Evolutionary conservation across 768 basidiomycete genomes (phyloP), one percentile per base, ranked within the genome.

Genomic region (Kwoniella europaea): DNA sequence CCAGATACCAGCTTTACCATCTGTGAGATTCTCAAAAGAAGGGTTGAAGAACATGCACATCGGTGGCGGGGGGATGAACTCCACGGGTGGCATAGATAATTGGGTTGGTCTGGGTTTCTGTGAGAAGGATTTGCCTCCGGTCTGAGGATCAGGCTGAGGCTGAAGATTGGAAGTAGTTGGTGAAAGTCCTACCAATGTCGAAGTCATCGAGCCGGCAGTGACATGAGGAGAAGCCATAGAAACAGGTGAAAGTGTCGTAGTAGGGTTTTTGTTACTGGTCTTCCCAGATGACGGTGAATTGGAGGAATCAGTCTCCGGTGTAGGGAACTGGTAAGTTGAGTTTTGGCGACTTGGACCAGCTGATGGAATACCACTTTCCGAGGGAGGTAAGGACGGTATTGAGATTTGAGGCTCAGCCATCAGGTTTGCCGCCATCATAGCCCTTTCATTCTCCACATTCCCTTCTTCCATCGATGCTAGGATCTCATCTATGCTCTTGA

Each of bases 41-140:
- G 79, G 76, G 35, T 71, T 74, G 71, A 80, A 80, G 71, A 78
- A 80, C 79, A 80, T 80, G 68, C 79, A 80, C 79, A 80, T 80
- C 3, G 79, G 79, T 41, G 79, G 79, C 2, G 79, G 79, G 3
- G 79, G 79, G 9, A 78, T 73, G 69, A 80, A 80, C 1, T 72
- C 60, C 16, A 65, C 75, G 4, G 67, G 68, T 10, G 79, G 77
- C 72, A 78, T 74, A 13, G 71, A 53, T 7, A 78, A 24, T 41
- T 75, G 69, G 29, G 57, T 67, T 10, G 63, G 71, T 22, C 41
- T 53, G 7, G 50, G 18, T 50, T 70, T 70, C 16, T n/a, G 46
- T 15, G 71, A 27, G 60, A 18, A 20, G 12, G 67, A 41, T 42
- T 50, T 43, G 12, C 9, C 55, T 35, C 43, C 44, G 50, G 27